Evolutionary conservation across 2,329 filamentous ascomycete genomes (phyloP), one percentile per base, ranked within the genome.

Genomic region (Lasiodiplodia gonubiensis): DNA sequence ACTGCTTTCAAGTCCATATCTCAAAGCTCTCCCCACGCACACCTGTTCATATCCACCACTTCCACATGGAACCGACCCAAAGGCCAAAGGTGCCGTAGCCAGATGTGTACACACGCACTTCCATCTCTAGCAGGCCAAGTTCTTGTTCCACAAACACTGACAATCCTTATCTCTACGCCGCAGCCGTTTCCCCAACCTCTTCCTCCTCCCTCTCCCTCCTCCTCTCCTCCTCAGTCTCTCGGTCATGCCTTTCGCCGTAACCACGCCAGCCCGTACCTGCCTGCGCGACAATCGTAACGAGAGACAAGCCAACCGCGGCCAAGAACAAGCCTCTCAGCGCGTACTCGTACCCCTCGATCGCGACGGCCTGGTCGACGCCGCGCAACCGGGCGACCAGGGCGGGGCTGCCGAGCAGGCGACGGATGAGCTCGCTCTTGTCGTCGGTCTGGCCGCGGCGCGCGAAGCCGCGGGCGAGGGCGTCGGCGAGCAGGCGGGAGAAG

Each of bases 401-500:
- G 2, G 88, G 88, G 70, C 85, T 88, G 0, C 88, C 88, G 11
- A 89, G 72, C 14, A 90, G 75, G 61, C 80, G 80, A n/a, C 85
- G 79, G 1, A 89, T 80, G 21, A 90, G 75, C 42, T 59, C 60
- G 2, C 77, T 79, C 48, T 74, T 71, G 52, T 18, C 6, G 16
- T 75, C 71, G 68, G 80, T 69, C 68, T 81, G 51, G 69, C 77
- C 81, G 7, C 77, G 78, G 5, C 83, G 74, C 4, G 77, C 75
- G 70, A 92, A 93, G 0, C 88, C 86, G 0, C 78, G 72, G n/a
- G 83, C 80, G 1, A 94, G 81, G 0, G 82, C 80, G 2, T 72
- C 78, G 54, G 84, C 81, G 37, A 94, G 78, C 1, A 87, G 82
- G 5, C 91, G 85, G 49, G 86, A 83, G 74, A 94, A 94, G 64